Evolutionary conservation across 176 grass and related monocot genomes (phyloP).

Genomic region (Ensete glaucum): DNA sequence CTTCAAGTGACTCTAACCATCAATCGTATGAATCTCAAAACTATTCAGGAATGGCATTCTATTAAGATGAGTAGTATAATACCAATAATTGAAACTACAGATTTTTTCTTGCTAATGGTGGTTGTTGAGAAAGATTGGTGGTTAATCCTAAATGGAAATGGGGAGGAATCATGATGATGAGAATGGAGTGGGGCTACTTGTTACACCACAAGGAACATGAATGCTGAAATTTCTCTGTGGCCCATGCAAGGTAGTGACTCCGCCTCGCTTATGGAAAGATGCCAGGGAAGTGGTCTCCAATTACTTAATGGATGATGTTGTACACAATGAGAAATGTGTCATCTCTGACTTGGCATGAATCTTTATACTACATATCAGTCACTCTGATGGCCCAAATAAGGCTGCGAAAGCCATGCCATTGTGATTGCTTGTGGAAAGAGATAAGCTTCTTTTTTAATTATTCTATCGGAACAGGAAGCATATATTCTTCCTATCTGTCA

Average conservation of each 20-base stretch:
- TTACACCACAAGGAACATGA: not conserved
- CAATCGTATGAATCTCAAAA: too few species aligned
- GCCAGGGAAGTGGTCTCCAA: conserved; percentile 1
- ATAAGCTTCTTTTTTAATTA: not conserved
- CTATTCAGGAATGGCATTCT: too few species aligned
- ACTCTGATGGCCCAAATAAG: not conserved
- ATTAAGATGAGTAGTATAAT: too few species aligned
- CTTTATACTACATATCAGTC: not conserved
- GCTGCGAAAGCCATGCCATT: not conserved
- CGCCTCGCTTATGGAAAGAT: not conserved
- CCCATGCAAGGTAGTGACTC: not conserved
- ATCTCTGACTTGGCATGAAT: not conserved
- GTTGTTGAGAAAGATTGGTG: too few species aligned
- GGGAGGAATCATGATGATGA: not conserved
- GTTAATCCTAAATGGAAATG: not conserved
- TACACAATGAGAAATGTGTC: not conserved
- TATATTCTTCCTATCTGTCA: not conserved
- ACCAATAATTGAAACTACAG: too few species aligned
- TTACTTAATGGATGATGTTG: not conserved
- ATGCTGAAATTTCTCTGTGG: not conserved
- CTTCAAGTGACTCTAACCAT: too few species aligned
- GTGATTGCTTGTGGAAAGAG: not conserved
- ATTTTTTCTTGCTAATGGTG: too few species aligned
- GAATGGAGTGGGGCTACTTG: not conserved
- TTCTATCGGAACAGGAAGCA: not conserved